These are phyloP conservation scores for Triadica sebifera DNA, from an alignment of 345 rosid genomes.

Conservation along the genomic window DNA sequence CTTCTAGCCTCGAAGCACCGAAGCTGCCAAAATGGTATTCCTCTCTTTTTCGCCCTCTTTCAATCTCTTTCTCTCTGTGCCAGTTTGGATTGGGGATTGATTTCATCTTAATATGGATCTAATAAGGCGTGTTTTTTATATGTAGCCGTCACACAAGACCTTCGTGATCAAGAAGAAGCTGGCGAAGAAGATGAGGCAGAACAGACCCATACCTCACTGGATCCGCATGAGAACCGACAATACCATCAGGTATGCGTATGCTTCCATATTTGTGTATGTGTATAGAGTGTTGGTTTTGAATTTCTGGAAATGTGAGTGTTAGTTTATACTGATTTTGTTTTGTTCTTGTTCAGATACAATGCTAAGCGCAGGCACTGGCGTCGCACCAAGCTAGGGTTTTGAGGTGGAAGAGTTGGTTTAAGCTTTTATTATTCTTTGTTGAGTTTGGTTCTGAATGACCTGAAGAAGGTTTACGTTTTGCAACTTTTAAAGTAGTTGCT, in stretches of 20 bases:
- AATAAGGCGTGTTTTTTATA: not conserved
- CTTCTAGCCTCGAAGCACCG: not conserved
- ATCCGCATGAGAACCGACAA: constrained; percentile 31
- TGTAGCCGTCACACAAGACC: constrained; percentile 29
- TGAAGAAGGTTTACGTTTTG: not conserved
- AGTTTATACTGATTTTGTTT: not conserved
- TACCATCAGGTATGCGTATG: constrained; percentile 20
- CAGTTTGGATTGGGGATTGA: too few relatives aligned
- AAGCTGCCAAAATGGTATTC: constrained; percentile 19
- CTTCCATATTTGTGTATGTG: not conserved
- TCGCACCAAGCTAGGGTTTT: constrained; percentile 68
- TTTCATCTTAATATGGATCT: not conserved
- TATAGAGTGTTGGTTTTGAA: not conserved
- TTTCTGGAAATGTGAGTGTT: not conserved
- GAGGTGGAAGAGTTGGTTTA: constrained; percentile 17
- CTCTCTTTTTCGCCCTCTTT: not conserved
- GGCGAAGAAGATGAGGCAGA: constrained; percentile 37
- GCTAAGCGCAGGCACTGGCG: constrained; percentile 78
- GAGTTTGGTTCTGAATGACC: not conserved
- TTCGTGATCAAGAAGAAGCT: constrained; percentile 30
- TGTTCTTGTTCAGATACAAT: constrained; percentile 41
- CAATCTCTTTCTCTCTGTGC: not conserved
- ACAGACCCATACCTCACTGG: constrained; percentile 32
- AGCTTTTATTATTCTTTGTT: not conserved
- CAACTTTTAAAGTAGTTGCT: not conserved